Base-by-base conservation (phyloP, 495 filamentous ascomycete genomes). In the Cercophora scortea region DNA sequence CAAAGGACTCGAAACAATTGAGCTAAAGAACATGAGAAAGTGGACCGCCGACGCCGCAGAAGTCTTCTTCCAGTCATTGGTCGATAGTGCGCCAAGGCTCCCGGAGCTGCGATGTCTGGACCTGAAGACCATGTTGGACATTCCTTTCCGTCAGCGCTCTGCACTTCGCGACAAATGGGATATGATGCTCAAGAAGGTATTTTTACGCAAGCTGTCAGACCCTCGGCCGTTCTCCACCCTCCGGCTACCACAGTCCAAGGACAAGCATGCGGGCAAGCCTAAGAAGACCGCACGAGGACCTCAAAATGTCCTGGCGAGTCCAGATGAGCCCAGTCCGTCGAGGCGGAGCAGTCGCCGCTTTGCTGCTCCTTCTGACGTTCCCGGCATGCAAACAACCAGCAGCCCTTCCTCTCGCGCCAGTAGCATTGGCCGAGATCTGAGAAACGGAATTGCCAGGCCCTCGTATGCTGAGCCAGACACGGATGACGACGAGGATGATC, bases 111-210 rank as follows among this genome's bases (percentile, higher is more conserved):
- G 89, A 3, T 69, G 73, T 12, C 69, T 95, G 17, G 71, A 74
- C 6, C 77, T 96, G 32, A 85, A 85, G 51, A 80, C 83, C 25
- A 89, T 87, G 55, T 67, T 95, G 25, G 74, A 83, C 49, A 84
- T 87, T 45, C 79, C 80, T 16, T 93, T 88, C 86, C 84, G 88
- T 45, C 83, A 90, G 54, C 80, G 90, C 32, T 85, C 83, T 8
- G 75, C 72, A 6, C 83, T 95, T 53, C 78, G 89, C 19, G 80
- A 86, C 53, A 78, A 79, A 53, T 91, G 89, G 85, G 83, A 81
- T 25, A 71, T 74, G 8, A 79, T 73, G 42, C 68, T 95, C 13
- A 71, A 78, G 36, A 68, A 66, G 10, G 78, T 87, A 0, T 95
- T 91, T 61, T 74, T 86, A 18, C 72, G 86, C 11, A 73, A 71